Base-by-base conservation (phyloP, 768 basidiomycete genomes). In the Pisolithus orientalis region DNA sequence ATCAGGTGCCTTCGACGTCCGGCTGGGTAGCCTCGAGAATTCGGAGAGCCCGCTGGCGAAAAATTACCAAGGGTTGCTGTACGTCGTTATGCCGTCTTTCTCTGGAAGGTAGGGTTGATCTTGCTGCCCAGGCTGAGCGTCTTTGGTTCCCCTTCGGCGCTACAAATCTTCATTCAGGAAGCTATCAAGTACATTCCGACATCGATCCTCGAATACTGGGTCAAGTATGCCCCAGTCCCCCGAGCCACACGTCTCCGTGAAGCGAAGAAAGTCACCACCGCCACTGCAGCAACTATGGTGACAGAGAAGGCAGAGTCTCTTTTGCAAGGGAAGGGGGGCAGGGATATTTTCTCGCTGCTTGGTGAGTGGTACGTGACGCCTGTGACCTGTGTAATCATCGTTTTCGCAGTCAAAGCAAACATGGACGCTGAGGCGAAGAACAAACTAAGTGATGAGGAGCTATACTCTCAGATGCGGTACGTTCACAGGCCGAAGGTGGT, bases 1-100 rank as follows among this genome's bases (percentile, higher is more conserved):
- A 43, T 16, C 37, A 67, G 78, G 74, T 47, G 77, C 76, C 37
- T 80, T 80, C 54, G 79, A 79, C 50, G 73, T 21, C 21, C 21
- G 21, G 21, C 21, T 21, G 21, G 21, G 21, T 21, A 21, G 21
- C 21, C 21, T 21, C 16, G 60, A 73, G 6, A 29, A 52, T 31
- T 25, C 55, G 4, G 28, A 55, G 14, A 45, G 32, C 31, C 17
- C 28, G 5, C 44, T 57, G 14, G 57, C 42, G 34, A 50, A 32
- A 17, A 27, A 24, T 8, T 57, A 55, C 39, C 49, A 13, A 21
- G 50, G 29, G 43, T n/a, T 49, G 17, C 34, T 51, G 49, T 50
- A 27, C 17, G 50, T 52, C 27, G 16, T 14, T 2, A 9, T 32
- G 31, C 29, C 2, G 49, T 38, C n/a, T 53, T 11, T 10, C 17